Evolutionary conservation across 2,329 filamentous ascomycete species (phyloP), one percentile per base, ranked within the genome.

Genomic region (Pseudogymnoascus sp.): DNA sequence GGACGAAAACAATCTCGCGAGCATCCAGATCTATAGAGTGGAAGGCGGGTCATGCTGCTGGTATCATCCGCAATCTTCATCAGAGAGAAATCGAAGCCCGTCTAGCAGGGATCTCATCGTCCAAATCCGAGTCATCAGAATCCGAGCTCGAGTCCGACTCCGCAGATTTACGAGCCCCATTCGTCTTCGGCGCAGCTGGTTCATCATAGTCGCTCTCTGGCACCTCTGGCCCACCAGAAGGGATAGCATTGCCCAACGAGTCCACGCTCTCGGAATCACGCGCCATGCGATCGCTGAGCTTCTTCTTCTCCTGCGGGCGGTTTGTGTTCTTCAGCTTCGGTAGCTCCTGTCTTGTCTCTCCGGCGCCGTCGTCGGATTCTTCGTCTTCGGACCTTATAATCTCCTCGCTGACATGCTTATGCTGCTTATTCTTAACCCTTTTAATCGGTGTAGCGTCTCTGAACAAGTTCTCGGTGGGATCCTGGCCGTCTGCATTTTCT

Each of bases 231-330:
- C 50, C 50, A 33, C 50, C 50, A 8, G 50, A 57, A 8, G 50
- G 50, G 3, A 33, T 13, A 15, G 50, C 50, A 57, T 57, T 57
- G n/a, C 50, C 50, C 7, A 57, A 6, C 5, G 50, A 57, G 6
- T 57, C 50, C 50, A 57, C 50, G 59, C 63, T 65, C 57, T 65
- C 65, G 9, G 61, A 66, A 10, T 47, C 23, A 11, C 57, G 36
- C 35, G 64, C 63, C 67, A 69, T 69, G 4, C 62, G 62, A 17
- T 66, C 42, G 26, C 65, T 60, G 31, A 66, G 60, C 17, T 66
- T 67, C 26, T 47, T 65, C 42, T 21, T 62, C 26, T 42, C 62
- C 33, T 36, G 50, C 36, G 62, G 59, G 17, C 15, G 61, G 33
- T 23, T 59, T 35, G 13, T 26, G 31, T 50, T 17, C 47, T 38